These are phyloP conservation scores for Gaeumannomyces sp. DNA, from an alignment of 2,329 filamentous ascomycete species.

Conservation along the genomic window DNA sequence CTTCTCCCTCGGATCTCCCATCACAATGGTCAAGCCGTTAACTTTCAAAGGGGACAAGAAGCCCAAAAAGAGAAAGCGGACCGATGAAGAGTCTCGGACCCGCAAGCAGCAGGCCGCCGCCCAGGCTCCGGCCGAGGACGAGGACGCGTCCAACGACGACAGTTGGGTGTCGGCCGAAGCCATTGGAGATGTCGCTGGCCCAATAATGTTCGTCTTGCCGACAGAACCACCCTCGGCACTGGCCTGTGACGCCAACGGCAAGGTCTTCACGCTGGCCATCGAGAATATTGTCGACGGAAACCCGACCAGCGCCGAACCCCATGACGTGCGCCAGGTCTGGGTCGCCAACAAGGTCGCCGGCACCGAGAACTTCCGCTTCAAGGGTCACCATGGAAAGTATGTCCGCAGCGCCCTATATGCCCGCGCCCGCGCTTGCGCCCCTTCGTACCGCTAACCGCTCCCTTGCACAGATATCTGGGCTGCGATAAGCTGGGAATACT, in stretches of 20 bases:
- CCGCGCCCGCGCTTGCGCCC: too few species aligned
- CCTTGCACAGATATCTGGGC: constrained; percentile 61
- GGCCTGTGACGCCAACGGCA: constrained; percentile 79
- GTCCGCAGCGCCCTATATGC: constrained; percentile 18
- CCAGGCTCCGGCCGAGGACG: constrained; percentile 25
- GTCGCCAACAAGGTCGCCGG: constrained; percentile 78
- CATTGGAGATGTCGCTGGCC: constrained; percentile 69
- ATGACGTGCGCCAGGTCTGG: constrained; percentile 95
- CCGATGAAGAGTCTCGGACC: constrained; percentile 27
- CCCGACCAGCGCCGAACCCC: constrained; percentile 80
- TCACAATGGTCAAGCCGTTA: constrained; percentile 75
- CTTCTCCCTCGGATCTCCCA: neutral
- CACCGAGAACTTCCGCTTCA: constrained; percentile 76
- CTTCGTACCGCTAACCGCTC: neutral
- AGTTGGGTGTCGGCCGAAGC: constrained; percentile 85
- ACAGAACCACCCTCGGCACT: constrained; percentile 64
- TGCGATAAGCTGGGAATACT: constrained; percentile 80
- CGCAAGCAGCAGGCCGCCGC: constrained; percentile 28
- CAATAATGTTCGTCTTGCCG: constrained; percentile 75
- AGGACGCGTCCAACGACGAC: constrained; percentile 59
- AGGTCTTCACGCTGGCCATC: constrained; percentile 73
- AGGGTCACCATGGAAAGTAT: constrained; percentile 81
- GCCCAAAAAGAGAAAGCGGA: constrained; percentile 81
- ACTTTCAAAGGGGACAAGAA: constrained; percentile 98
- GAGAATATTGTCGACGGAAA: constrained; percentile 87